These are phyloP conservation scores for Arthrobotrys sinensis DNA, from an alignment of 2,329 filamentous ascomycete genomes.

Conservation along the genomic window DNA sequence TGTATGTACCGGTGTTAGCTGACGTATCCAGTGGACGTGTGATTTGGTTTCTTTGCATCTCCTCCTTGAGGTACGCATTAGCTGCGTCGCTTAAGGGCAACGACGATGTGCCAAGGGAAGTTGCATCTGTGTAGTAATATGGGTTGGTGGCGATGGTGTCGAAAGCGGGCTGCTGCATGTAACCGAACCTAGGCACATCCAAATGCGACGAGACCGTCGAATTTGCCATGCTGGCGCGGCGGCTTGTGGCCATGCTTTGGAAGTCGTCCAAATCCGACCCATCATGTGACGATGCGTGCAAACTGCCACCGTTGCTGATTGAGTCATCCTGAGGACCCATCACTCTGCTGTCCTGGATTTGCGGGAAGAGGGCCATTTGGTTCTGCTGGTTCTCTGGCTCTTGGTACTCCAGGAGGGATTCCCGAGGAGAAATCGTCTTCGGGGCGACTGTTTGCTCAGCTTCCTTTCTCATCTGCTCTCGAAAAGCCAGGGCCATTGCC, in stretches of 20 bases:
- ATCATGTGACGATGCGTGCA: conserved; percentile 64
- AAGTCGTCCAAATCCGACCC: conserved; percentile 68
- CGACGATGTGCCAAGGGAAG: conserved; percentile 22
- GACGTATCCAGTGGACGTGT: conserved; percentile 64
- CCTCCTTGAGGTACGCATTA: conserved; percentile 48
- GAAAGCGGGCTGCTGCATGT: conserved; percentile 65
- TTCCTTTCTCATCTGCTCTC: conserved; percentile 67
- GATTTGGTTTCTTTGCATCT: conserved; percentile 36
- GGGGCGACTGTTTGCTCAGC: conserved; percentile 70
- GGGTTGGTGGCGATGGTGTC: conserved; percentile 50
- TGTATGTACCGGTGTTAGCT: conserved; percentile 90
- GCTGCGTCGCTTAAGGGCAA: conserved; percentile 37
- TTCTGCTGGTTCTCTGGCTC: conserved; percentile 78
- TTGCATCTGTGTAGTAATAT: conserved; percentile 52
- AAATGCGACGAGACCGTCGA: conserved; percentile 59
- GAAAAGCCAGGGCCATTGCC: conserved; percentile 61
- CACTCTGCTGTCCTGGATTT: conserved; percentile 61
- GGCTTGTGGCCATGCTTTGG: conserved; percentile 68
- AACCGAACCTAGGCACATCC: conserved; percentile 68
- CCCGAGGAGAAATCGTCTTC: conserved; percentile 94
- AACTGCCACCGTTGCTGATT: conserved; percentile 66
- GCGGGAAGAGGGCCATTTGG: conserved; percentile 81
- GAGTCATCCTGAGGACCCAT: conserved; percentile 70
- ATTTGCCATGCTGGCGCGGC: conserved; percentile 65
- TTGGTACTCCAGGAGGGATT: conserved; percentile 87